phyloP scores from a whole-genome alignment of 1,284 basidiomycete genomes.

The Cutaneotrichosporon mucoides region DNA sequence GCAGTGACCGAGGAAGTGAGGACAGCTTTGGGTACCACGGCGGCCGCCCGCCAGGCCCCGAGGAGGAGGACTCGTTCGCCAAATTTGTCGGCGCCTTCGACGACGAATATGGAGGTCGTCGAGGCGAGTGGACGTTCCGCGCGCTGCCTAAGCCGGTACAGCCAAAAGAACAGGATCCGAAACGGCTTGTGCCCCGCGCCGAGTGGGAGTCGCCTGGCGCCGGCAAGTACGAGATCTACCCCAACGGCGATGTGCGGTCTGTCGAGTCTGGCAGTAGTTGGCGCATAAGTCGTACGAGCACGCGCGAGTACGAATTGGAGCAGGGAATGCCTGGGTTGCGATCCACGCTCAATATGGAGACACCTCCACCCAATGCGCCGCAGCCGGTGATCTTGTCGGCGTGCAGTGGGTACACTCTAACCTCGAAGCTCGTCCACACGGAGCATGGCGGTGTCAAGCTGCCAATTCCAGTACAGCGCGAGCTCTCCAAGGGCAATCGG shows the following conservation, averaged over 20 bases:
- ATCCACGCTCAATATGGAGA: not conserved
- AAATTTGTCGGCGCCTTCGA: conserved; percentile 52
- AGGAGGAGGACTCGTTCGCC: conserved; percentile 50
- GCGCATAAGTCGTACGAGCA: conserved; percentile 28
- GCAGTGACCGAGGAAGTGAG: conserved; percentile 9
- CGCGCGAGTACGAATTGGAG: conserved; percentile 44
- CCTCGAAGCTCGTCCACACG: conserved; percentile 37
- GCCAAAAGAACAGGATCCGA: conserved; percentile 15
- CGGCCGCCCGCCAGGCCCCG: conserved; percentile 18
- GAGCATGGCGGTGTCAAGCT: conserved; percentile 47
- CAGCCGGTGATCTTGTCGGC: conserved; percentile 5
- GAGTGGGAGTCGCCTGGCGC: conserved; percentile 46
- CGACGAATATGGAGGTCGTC: conserved; percentile 49
- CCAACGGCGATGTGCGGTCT: conserved; percentile 40
- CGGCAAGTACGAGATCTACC: conserved; percentile 39
- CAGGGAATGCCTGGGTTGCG: conserved; percentile 14
- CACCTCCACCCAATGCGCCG: conserved; percentile 2
- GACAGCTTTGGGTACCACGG: not conserved
- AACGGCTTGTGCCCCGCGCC: conserved; percentile 18
- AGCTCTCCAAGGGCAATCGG: conserved; percentile 13
- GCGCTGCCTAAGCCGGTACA: conserved; percentile 19
- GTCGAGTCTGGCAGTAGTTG: conserved; percentile 35
- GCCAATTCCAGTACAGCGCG: conserved; percentile 16
- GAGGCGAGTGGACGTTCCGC: conserved; percentile 51
- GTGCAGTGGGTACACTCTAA: conserved; percentile 21